Conservation (phyloP, 805 yeast species). For the Saccharomycopsis malanga region DNA sequence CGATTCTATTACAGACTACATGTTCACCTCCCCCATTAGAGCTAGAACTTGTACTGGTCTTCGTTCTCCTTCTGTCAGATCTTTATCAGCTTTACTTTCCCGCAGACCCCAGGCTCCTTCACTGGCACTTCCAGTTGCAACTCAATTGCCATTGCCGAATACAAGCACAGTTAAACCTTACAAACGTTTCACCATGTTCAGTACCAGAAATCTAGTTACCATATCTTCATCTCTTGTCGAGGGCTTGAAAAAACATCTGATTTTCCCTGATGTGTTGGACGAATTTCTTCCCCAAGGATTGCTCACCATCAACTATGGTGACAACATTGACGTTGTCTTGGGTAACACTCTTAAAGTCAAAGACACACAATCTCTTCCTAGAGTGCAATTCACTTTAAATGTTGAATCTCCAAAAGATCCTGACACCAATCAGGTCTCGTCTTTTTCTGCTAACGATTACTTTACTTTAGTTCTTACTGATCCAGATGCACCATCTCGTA, state of each 20-base stretch:
- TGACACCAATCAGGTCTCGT: constrained; percentile 17
- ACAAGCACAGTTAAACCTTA: no score
- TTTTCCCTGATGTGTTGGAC: constrained; percentile 38
- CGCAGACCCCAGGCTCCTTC: neutral
- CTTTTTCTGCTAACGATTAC: constrained; percentile 33
- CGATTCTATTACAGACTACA: neutral
- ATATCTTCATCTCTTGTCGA: constrained; percentile 30
- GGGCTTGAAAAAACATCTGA: constrained; percentile 33
- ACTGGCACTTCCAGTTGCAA: no score
- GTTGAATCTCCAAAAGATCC: constrained; percentile 27
- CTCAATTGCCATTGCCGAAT: no score
- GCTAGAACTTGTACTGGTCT: neutral
- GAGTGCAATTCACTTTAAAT: constrained; percentile 56
- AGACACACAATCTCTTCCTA: constrained; percentile 64
- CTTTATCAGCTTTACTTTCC: neutral
- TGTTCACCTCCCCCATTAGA: neutral
- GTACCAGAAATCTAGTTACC: constrained; percentile 22
- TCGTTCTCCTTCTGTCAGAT: neutral
- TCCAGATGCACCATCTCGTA: constrained; percentile 87
- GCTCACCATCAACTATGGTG: constrained; percentile 58
- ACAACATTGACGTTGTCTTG: constrained; percentile 55
- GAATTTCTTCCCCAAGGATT: constrained; percentile 30
- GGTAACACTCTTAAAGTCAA: constrained; percentile 65
- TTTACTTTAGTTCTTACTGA: constrained; percentile 80
- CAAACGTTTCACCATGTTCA: constrained; percentile 9